A percentile compares a stretch with the other conserved stretches of the same genome.
Conservation (phyloP, 2,329 filamentous ascomycete genomes). For the Plenodomus lindquistii region DNA sequence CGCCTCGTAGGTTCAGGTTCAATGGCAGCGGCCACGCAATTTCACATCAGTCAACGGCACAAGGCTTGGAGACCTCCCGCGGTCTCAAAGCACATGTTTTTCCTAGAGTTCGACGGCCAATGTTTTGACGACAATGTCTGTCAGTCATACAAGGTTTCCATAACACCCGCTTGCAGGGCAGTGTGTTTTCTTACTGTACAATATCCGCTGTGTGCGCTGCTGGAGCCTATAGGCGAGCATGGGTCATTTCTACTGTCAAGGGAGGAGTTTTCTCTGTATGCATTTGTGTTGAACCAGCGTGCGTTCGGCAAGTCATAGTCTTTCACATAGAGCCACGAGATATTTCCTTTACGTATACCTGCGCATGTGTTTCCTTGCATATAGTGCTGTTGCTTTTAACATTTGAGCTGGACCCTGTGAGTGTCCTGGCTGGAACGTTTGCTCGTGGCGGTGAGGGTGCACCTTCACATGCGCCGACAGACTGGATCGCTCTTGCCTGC, state of each 20-base stretch:
- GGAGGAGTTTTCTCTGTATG: background rate
- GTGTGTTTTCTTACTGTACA: conserved; percentile 11
- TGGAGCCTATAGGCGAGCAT: conserved; percentile 5
- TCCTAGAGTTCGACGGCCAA: no score
- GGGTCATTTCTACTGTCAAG: background rate
- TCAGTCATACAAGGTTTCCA: background rate
- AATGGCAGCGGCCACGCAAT: background rate
- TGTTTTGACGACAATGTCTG: no score
- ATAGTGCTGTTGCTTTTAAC: background rate
- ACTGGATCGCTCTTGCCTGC: background rate
- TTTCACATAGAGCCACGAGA: background rate
- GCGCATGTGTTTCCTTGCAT: background rate
- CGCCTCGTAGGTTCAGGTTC: background rate
- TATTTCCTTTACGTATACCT: background rate
- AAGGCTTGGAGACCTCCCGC: no score
- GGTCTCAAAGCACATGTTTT: no score
- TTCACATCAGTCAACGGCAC: background rate
- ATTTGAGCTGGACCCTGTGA: background rate
- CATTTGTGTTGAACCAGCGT: background rate
- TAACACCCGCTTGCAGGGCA: background rate
- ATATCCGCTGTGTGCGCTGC: conserved; percentile 13
- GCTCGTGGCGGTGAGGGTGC: conserved; percentile 2
- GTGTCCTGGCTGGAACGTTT: background rate
- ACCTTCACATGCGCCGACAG: background rate
- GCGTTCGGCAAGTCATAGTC: background rate